A percentile compares a stretch with the other conserved stretches of the same genome.
Conservation (phyloP, 805 yeast species). For the Candida coquimbonensis region DNA sequence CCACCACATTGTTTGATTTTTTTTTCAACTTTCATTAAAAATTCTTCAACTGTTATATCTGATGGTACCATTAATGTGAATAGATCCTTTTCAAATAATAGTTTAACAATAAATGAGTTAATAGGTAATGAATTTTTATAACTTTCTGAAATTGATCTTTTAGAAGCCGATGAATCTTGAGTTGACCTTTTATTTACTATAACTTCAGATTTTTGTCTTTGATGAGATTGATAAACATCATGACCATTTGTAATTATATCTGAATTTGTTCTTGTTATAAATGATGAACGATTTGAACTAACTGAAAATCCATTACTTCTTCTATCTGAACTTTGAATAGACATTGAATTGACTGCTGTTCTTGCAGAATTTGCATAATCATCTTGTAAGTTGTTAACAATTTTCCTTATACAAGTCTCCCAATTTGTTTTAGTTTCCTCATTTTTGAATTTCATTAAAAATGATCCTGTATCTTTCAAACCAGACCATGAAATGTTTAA, state of each 20-base stretch:
- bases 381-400: conserved; percentile 29
- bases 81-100: conserved; percentile 40
- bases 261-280: conserved; percentile 17
- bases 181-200: conserved; percentile 18
- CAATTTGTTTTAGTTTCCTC: conserved; percentile 83
- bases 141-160: conserved; percentile 33
- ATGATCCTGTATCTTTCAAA: conserved; percentile 77
- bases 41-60: conserved; percentile 41
- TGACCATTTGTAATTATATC: conserved; percentile 5
- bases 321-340: conserved; percentile 15
- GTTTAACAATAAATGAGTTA: conserved; percentile 31
- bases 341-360: conserved; percentile 13
- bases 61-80: conserved; percentile 61
- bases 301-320: conserved; percentile 23
- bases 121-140: conserved; percentile 32
- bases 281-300: conserved; percentile 21
- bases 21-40: conserved; percentile 50
- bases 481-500: conserved; percentile 78
- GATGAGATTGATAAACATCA: conserved; percentile 10
- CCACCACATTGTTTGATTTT: conserved; percentile 50
- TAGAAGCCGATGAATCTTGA: conserved; percentile 22
- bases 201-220: conserved; percentile 24
- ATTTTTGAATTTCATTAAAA: conserved; percentile 71
- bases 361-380: conserved; percentile 13
- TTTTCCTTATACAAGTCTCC: conserved; percentile 56